phyloP scores from a whole-genome alignment of 2,329 filamentous ascomycete species.

The Trichoderma gracile region DNA sequence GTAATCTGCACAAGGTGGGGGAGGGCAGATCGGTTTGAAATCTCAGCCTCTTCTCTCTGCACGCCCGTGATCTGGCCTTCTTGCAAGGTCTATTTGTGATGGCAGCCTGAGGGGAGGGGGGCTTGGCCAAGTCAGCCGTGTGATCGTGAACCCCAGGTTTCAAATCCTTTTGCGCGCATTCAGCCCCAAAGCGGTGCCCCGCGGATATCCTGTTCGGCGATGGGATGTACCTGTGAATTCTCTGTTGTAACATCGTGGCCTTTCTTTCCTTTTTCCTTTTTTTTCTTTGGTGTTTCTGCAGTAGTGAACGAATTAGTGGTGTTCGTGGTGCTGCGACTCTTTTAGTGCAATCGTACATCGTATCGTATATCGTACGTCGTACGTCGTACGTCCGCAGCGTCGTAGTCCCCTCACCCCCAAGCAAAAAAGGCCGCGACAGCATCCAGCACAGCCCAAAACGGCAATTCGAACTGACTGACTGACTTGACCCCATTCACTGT shows the following conservation, averaged over 20 bases:
- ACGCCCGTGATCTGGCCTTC: slow-evolving; percentile 18
- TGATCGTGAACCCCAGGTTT: slow-evolving; percentile 21
- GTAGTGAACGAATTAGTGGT: not conserved
- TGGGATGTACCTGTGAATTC: no score
- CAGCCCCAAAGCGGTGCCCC: slow-evolving; percentile 4
- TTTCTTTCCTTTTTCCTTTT: not conserved
- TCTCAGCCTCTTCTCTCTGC: slow-evolving; percentile 20
- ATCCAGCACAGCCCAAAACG: slow-evolving; percentile 15
- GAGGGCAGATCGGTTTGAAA: not conserved
- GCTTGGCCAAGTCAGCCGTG: not conserved
- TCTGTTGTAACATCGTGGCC: not conserved
- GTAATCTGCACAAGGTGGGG: not conserved
- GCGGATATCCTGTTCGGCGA: slow-evolving; percentile 8
- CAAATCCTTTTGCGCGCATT: slow-evolving; percentile 16
- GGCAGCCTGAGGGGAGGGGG: not conserved
- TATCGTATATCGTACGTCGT: not conserved
- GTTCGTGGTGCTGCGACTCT: no score
- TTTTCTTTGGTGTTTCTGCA: not conserved
- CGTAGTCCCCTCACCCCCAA: not conserved
- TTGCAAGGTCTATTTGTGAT: not conserved
- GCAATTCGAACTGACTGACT: not conserved
- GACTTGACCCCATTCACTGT: no score
- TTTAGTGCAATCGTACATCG: not conserved
- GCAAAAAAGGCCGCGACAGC: slow-evolving; percentile 11
- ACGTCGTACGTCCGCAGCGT: not conserved